phyloP scores from a whole-genome alignment of 208 protist species.

The Acanthamoeba royreba region DNA sequence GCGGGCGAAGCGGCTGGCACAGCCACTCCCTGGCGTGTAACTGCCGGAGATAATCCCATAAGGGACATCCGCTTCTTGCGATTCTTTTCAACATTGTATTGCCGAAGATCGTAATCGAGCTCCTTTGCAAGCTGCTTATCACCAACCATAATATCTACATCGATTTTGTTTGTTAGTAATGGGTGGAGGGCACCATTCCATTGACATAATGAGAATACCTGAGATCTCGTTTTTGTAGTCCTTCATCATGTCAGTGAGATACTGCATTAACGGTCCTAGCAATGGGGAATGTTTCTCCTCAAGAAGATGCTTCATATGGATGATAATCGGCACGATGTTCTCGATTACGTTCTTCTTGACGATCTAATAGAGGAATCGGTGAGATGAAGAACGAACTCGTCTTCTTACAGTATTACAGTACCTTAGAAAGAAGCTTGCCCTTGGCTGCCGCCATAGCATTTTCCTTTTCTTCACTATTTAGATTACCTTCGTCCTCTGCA shows the following conservation, averaged over 20 bases:
- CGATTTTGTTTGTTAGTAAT: background rate
- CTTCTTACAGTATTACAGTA: background rate
- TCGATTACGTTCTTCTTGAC: conserved; percentile 73
- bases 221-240: conserved; percentile 73
- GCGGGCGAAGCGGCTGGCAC: background rate
- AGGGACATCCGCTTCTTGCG: background rate
- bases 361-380: conserved; percentile 18
- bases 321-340: conserved; percentile 71
- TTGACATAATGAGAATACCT: conserved; percentile 23
- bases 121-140: conserved; percentile 73
- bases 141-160: conserved; percentile 56
- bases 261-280: conserved; percentile 60
- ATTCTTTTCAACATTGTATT: background rate
- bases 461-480: background rate
- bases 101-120: conserved; percentile 71
- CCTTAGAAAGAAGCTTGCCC: conserved; percentile 31
- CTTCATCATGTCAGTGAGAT: conserved; percentile 57
- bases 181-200: background rate
- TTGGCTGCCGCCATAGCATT: background rate
- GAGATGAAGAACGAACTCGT: background rate
- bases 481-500: background rate
- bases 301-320: conserved; percentile 72
- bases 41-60: background rate
- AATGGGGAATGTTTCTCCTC: conserved; percentile 70
- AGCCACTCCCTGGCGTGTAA: background rate